A percentile compares a stretch with the other conserved stretches of the same genome.
Evolutionary conservation across 2,329 filamentous ascomycete species (phyloP).

Genomic region (Diplodia scrobiculata): DNA sequence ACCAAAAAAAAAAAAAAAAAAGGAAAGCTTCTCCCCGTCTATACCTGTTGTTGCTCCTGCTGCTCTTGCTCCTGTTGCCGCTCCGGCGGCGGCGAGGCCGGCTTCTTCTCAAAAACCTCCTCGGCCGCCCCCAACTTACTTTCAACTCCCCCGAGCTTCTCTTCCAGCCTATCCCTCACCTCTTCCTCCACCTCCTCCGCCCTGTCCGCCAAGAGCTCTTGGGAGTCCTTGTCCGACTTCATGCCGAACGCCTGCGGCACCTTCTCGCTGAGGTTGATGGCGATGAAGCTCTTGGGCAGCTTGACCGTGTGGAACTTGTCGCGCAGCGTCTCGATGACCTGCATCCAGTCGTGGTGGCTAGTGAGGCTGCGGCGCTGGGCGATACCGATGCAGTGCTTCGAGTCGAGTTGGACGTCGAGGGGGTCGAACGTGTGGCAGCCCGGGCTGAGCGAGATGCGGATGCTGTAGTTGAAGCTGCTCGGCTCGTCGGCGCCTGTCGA

Average conservation of each 20-base stretch:
- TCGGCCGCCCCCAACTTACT: not conserved
- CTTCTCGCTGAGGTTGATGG: conserved; percentile 55
- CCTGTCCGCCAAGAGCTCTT: not conserved
- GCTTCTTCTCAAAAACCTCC: not conserved
- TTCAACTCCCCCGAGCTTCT: not conserved
- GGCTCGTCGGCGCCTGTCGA: conserved; percentile 59
- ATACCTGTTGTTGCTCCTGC: not conserved
- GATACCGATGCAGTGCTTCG: conserved; percentile 92
- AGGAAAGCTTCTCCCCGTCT: not conserved
- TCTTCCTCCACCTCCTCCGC: not conserved
- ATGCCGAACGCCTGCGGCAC: conserved; percentile 49
- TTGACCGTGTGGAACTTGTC: conserved; percentile 88
- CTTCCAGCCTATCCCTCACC: not conserved
- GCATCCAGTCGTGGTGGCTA: conserved; percentile 90
- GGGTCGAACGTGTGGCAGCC: conserved; percentile 97
- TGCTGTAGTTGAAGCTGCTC: conserved; percentile 86
- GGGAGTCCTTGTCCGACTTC: not conserved
- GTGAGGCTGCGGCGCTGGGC: conserved; percentile 88
- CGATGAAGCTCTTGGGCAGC: conserved; percentile 55
- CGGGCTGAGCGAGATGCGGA: conserved; percentile 92
- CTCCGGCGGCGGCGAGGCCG: not conserved
- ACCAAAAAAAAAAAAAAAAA: not conserved
- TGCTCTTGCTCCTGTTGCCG: not conserved
- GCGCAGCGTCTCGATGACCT: conserved; percentile 91
- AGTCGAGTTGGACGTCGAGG: conserved; percentile 92